A percentile compares a stretch with the other conserved stretches of the same genome.
Evolutionary conservation across 2,329 filamentous ascomycete genomes (phyloP).

Genomic region (Aspergillus candidus): DNA sequence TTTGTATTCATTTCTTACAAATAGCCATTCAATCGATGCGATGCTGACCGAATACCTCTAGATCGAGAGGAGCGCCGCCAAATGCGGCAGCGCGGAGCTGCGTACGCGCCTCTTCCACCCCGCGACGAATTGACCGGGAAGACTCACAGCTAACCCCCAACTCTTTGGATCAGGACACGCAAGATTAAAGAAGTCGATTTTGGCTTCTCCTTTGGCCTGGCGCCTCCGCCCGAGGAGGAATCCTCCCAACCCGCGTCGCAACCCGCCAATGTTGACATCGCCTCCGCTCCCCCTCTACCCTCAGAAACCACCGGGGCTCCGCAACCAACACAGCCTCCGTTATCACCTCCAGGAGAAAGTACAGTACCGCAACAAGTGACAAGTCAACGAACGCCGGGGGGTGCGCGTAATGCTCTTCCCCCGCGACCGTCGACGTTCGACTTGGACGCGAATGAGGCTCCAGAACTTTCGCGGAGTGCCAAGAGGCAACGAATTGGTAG

Average conservation of each 20-base stretch:
- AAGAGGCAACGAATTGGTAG: conserved; percentile 31
- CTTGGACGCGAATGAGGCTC: conserved; percentile 27
- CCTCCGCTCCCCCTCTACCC: conserved; percentile 13
- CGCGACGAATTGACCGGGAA: conserved; percentile 11
- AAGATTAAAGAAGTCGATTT: conserved; percentile 46
- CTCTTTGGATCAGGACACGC: conserved; percentile 36
- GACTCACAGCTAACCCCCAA: conserved; percentile 18
- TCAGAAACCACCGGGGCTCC: conserved; percentile 10
- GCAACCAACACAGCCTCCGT: conserved; percentile 6
- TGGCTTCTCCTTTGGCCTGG: conserved; percentile 43
- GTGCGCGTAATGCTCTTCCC: conserved; percentile 27
- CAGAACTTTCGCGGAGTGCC: conserved; percentile 21
- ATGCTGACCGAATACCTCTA: conserved; percentile 15
- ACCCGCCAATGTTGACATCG: conserved; percentile 15
- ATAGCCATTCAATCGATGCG: conserved; percentile 8
- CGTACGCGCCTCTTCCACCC: conserved; percentile 38
- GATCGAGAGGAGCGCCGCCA: conserved; percentile 50
- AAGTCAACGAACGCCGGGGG: conserved; percentile 23
- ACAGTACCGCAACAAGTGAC: conserved; percentile 11
- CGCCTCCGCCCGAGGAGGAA: conserved; percentile 13
- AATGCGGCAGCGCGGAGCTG: conserved; percentile 54
- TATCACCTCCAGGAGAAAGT: conserved; percentile 13
- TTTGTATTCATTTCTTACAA: neutral
- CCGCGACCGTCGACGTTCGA: conserved; percentile 32
- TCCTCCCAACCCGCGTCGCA: conserved; percentile 22